Percentiles rank a stretch among this genome's conserved stretches.
These are phyloP conservation scores for Willaertia magna DNA, from an alignment of 208 protist genomes.

Conservation along the genomic window DNA sequence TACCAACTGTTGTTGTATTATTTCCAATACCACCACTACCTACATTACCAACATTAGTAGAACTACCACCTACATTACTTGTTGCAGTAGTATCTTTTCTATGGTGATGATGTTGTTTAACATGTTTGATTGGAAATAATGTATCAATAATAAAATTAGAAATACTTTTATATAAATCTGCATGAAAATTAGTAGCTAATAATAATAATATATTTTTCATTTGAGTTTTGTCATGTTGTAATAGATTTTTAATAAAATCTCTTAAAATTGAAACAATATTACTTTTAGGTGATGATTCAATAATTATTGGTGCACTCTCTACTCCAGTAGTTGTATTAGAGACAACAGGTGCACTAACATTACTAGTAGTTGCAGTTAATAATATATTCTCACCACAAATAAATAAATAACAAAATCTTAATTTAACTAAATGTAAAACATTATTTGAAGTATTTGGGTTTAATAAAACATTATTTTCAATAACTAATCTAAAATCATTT, in stretches of 20 bases:
- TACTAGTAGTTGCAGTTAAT: no score
- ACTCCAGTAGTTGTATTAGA: no score
- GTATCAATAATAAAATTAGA: background rate
- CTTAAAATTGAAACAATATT: background rate
- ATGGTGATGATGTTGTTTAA: background rate
- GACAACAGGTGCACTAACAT: no score
- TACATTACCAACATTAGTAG: no score
- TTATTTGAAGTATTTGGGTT: background rate
- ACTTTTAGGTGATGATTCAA: background rate
- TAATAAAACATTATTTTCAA: no score
- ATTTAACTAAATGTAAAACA: background rate
- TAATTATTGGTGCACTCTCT: background rate
- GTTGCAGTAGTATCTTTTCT: background rate
- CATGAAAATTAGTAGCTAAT: constrained; percentile 7
- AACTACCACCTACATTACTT: background rate
- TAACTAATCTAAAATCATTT: background rate
- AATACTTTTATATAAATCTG: background rate
- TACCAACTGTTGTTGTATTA: background rate
- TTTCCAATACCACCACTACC: background rate
- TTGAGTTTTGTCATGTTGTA: background rate
- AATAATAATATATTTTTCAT: background rate
- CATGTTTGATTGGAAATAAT: background rate
- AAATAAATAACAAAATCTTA: background rate
- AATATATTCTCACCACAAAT: background rate
- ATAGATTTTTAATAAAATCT: background rate